Percentiles rank a stretch among this genome's conserved stretches.
These are phyloP conservation scores for Triticum aestivum DNA, from an alignment of 176 grass and related monocot genomes.

Conservation along the genomic window DNA sequence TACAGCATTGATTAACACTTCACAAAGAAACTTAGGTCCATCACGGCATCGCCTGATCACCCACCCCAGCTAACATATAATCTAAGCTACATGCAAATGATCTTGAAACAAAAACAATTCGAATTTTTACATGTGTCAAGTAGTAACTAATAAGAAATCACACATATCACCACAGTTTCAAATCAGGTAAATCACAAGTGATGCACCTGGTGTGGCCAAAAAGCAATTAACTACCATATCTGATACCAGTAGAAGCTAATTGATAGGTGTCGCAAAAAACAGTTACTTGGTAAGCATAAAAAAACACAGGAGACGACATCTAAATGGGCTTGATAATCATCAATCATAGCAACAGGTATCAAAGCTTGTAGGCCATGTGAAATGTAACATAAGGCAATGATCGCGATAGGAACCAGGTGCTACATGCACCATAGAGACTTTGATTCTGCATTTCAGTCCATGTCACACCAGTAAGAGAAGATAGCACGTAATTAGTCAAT, in stretches of 20 bases:
- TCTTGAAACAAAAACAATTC: slow-evolving; percentile 16
- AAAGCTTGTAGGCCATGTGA: slow-evolving; percentile 13
- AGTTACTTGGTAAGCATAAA: slow-evolving; percentile 1
- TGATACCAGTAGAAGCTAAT: neutral
- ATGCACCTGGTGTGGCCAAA: neutral
- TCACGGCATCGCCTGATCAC: neutral
- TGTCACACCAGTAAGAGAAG: slow-evolving; percentile 6
- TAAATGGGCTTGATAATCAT: slow-evolving; percentile 2
- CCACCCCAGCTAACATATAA: neutral
- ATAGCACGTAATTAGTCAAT: slow-evolving; percentile 7
- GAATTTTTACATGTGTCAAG: neutral
- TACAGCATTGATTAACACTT: neutral
- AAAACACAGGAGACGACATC: slow-evolving; percentile 10
- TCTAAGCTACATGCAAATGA: slow-evolving; percentile 4
- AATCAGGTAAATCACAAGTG: slow-evolving; percentile 19
- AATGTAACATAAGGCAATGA: neutral
- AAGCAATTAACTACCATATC: neutral
- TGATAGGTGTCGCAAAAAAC: neutral
- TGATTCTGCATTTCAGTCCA: neutral
- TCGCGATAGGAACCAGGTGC: neutral
- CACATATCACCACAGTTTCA: neutral
- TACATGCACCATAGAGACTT: slow-evolving; percentile 12
- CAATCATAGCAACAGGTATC: neutral
- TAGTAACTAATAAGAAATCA: slow-evolving; percentile 6
- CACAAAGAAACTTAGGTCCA: slow-evolving; percentile 13